Evolutionary conservation across 805 yeast species (phyloP), one percentile per base, ranked within the genome.

Genomic region (Saccharomycopsis schoenii): DNA sequence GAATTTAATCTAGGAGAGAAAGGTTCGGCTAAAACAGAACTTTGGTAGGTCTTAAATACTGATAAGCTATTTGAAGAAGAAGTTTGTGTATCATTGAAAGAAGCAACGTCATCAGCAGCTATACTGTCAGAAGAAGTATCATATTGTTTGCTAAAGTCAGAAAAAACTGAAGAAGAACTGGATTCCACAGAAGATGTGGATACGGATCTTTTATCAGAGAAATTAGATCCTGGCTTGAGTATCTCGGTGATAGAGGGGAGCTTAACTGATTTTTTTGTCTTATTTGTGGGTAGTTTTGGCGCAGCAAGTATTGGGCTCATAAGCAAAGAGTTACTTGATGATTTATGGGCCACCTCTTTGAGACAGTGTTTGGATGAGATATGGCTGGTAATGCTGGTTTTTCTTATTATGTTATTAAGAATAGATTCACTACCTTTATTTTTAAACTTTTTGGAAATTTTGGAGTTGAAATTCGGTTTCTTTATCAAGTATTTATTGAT

Each of bases 381-480:
- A 47, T 24, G 64, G 59, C 61, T 56, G 60, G 56, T 60, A 47
- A 24, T 57, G 54, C 58, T 57, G 56, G 47, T 57, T 47, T 41
- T 61, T 52, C 50, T 62, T 34, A 56, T 62, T 29, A 62, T 57
- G 37, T 52, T 59, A 15, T 58, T 56, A 12, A 68, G 58, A 66
- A 70, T 71, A 60, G 43, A 14, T 29, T 63, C 65, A n/a, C 55
- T 61, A 25, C 55, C 41, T 40, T 59, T 63, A 37, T 59, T 63
- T 56, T 60, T 61, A 60, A 64, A 64, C 47, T 70, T 70, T 50
- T 67, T 68, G 59, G 70, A 67, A 55, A 71, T 71, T 58, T 65
- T 67, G 14, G 73, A 67, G 43, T 67, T 71, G 64, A 71, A 71
- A 5, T 61, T 62, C 25, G 73, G 73, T 51, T 61, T 70, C 29